These are phyloP conservation scores for Corymbia maculata DNA, from an alignment of 345 rosid genomes.

Conservation along the genomic window DNA sequence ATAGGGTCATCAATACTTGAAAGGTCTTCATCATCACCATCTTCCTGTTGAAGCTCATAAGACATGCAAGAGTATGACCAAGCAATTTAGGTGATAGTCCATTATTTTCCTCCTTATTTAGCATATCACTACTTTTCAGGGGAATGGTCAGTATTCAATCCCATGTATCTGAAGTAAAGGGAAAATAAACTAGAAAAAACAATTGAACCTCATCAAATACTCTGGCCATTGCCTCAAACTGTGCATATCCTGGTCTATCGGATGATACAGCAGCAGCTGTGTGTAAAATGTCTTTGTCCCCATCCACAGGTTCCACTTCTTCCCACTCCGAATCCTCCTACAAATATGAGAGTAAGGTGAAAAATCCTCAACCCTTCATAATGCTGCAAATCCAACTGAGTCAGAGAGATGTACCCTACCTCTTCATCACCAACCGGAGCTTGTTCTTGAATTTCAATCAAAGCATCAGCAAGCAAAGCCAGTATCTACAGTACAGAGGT, in stretches of 20 bases:
- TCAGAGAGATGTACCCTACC: conserved; percentile 17
- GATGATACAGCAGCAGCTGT: conserved; percentile 33
- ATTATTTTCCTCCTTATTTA: not conserved
- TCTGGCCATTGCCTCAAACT: conserved; percentile 77
- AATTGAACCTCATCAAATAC: conserved; percentile 40
- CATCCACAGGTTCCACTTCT: conserved; percentile 50
- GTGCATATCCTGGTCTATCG: conserved; percentile 56
- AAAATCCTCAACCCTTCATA: not conserved
- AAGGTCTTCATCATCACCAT: conserved; percentile 44
- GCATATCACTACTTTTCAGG: not conserved
- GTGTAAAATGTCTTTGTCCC: conserved; percentile 33
- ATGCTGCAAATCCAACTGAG: not conserved
- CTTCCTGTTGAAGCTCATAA: conserved; percentile 44
- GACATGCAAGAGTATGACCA: not conserved
- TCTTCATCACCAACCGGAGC: conserved; percentile 46
- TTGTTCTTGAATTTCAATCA: conserved; percentile 86
- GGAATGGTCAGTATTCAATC: not conserved
- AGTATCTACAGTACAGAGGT: conserved; percentile 38
- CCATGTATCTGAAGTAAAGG: not conserved
- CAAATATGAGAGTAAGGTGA: not conserved
- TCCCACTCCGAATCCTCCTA: conserved; percentile 85
- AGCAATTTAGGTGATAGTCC: not conserved
- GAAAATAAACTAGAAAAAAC: not conserved
- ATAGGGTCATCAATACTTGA: conserved; percentile 49
- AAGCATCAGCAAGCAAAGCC: conserved; percentile 63